Evolutionary conservation across 768 basidiomycete species (phyloP).

Genomic region (Royoungia palumana): DNA sequence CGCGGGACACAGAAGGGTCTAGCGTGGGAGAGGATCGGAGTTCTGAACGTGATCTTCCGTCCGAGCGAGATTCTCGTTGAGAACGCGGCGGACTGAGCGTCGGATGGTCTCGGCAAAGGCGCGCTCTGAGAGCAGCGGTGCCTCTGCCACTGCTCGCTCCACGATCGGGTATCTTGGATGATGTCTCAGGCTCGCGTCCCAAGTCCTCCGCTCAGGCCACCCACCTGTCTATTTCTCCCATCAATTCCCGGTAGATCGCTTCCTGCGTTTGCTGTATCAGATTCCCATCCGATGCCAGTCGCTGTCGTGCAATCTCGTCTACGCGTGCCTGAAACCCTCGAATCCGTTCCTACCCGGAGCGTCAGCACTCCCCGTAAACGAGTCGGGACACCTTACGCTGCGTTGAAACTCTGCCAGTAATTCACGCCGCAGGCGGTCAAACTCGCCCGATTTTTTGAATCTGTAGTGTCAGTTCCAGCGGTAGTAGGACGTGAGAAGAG

Average conservation of each 20-base stretch:
- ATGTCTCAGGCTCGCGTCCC: too few species aligned
- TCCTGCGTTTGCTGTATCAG: constrained; percentile 52
- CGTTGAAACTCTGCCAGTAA: constrained; percentile 58
- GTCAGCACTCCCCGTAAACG: neutral
- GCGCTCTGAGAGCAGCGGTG: constrained; percentile 46
- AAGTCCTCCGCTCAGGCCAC: neutral
- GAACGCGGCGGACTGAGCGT: constrained; percentile 42
- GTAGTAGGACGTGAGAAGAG: neutral
- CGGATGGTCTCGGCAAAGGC: constrained; percentile 44
- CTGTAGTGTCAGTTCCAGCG: constrained; percentile 32
- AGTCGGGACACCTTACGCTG: constrained; percentile 38
- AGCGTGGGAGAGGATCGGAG: neutral
- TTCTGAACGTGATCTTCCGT: neutral
- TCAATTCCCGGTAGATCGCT: constrained; percentile 53
- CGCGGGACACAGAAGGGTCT: neutral
- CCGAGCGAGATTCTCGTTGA: constrained; percentile 35
- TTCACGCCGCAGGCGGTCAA: constrained; percentile 67
- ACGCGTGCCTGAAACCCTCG: constrained; percentile 54
- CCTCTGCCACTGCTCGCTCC: constrained; percentile 56
- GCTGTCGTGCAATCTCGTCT: constrained; percentile 58
- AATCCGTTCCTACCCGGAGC: constrained; percentile 28
- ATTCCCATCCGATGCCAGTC: constrained; percentile 51
- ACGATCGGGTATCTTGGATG: constrained; percentile 60
- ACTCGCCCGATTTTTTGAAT: constrained; percentile 79
- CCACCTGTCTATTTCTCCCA: constrained; percentile 73